Base-by-base conservation (phyloP, 768 basidiomycete genomes). In the Boletus patriciae region DNA sequence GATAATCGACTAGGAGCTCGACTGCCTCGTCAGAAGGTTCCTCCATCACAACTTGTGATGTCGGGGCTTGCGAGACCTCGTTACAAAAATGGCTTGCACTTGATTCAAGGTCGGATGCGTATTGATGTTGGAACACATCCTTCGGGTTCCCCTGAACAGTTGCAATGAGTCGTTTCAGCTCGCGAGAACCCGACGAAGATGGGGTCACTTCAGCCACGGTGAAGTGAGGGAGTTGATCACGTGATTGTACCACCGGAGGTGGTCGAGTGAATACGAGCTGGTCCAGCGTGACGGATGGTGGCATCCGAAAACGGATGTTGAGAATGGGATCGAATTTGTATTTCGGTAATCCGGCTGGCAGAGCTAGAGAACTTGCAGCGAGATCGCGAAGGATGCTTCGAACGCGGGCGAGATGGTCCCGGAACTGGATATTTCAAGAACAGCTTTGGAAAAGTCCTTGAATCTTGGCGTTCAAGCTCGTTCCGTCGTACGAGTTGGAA, bases 111-210 rank as follows among this genome's bases (percentile, higher is more conserved):
- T 49, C 45, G 4, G 52, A 48, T 7, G 34, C 36, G 13, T 48
- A 53, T 37, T 37, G 44, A 3, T 29, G 36, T 49, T 37, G 52
- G 18, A 53, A 48, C 4, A 19, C 13, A 13, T 37, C 44, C 25
- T 3, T 47, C 6, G 34, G 9, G 5, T 54, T 34, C 16, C 3
- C 21, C 29, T 36, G 42, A 31, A 60, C n/a, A 2, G 15, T 19
- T 0, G 38, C 3, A 11, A 66, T 53, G 16, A 66, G 23, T 8
- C 40, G 34, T 6, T 31, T 21, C 38, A 64, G n/a, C 31, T 36
- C 21, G 13, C 2, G 1, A 13, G 36, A 5, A 12, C 34, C 52
- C 1, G 44, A 53, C 27, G 6, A 10, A 11, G 45, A 49, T 6
- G 34, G 10, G 6, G 45, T 7, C 1, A 5, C 4, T 9, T 53